Conservation (phyloP, 2,329 filamentous ascomycete species). For the Dothideomycetes sp. region DNA sequence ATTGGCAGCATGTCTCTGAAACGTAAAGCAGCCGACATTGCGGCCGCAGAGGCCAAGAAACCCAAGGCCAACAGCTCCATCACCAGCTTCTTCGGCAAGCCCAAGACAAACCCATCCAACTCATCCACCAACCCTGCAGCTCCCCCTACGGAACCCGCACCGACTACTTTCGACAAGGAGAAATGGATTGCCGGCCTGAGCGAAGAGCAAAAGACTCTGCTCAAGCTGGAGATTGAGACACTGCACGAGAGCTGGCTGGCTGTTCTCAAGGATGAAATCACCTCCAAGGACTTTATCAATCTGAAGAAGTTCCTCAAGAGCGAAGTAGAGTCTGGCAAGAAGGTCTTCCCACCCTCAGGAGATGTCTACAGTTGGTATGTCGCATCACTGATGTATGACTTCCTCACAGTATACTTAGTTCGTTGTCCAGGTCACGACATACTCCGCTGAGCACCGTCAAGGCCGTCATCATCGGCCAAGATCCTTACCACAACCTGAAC, state of each 20-base stretch:
- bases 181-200: constrained; percentile 79
- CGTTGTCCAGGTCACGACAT: constrained; percentile 80
- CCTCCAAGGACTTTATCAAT: constrained; percentile 69
- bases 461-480: constrained; percentile 87
- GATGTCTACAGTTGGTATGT: constrained; percentile 92
- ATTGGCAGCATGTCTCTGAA: constrained; percentile 43
- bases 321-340: constrained; percentile 64
- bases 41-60: constrained; percentile 40
- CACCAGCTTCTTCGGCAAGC: constrained; percentile 75
- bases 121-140: constrained; percentile 26
- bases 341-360: constrained; percentile 75
- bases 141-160: constrained; percentile 21
- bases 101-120: constrained; percentile 40
- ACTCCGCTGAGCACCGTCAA: constrained; percentile 85
- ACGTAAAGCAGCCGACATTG: constrained; percentile 39
- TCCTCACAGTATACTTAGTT: no score
- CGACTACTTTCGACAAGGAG: constrained; percentile 68
- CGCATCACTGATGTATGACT: no score
- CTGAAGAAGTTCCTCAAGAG: constrained; percentile 79
- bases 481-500: constrained; percentile 92
- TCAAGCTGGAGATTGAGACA: constrained; percentile 85
- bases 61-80: constrained; percentile 62
- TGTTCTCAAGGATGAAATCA: constrained; percentile 77
- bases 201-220: constrained; percentile 69
- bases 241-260: constrained; percentile 86